Evolutionary conservation across 163 green algal genomes (phyloP), one percentile per base, ranked within the genome.

Genomic region (Scenedesmus sp.): DNA sequence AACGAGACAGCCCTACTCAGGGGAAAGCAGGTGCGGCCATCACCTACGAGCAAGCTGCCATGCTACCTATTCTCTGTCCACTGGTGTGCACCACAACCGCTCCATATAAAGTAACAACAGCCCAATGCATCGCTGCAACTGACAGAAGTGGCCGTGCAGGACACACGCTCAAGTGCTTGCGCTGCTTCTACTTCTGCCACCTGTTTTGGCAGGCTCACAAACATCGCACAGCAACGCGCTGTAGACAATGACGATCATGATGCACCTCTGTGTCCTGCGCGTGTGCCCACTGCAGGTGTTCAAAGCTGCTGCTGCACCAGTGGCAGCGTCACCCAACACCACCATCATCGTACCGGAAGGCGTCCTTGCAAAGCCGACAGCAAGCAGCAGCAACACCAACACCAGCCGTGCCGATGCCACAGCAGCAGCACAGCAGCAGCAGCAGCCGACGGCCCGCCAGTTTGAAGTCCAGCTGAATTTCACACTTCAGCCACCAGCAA

Each of bases 381-480:
- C 30, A 15, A 76, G 59, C 86, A 81, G 43, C 86, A 85, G 30
- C 72, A 90, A 33, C 68, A n/a, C 40, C 59, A 78, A 20, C 0
- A 35, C 59, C 86, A 85, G 30, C 72, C 85, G 46, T 44, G 13
- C 40, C 59, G 59, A 20, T 0, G 4, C 43, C 78, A 35, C 59
- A 20, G 44, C 65, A 76, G 30, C 65, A 76, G 56, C 78, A 85
- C 24, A 20, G 44, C 24, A 33, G 40, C 26, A 40, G 40, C n/a
- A 80, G 15, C 43, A 83, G 20, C n/a, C 61, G 40, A 87, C 78
- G 26, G 87, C 78, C 2, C 44, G 87, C 2, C 87, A 91, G 87
- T 87, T 91, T 81, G 87, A 91, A 42, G 37, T 81, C 4, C 87
- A 91, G 78, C 15, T 87, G 33, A 87, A 87, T 78, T 87, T 91